Evolutionary conservation across 345 rosid genomes (phyloP), one percentile per base, ranked within the genome.

Genomic region (Eucalyptus curtisii): DNA sequence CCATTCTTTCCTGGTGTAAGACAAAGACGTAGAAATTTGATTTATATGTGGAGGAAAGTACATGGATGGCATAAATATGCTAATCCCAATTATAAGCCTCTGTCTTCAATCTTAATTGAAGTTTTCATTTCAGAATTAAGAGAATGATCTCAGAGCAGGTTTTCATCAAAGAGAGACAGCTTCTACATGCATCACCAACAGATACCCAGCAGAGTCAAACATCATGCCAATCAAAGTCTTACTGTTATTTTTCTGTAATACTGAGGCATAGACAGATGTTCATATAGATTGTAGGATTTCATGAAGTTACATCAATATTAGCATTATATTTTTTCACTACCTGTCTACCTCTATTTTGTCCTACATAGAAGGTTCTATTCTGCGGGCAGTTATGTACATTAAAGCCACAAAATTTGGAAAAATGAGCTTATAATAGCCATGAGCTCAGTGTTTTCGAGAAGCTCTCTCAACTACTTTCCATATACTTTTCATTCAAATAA

Each of bases 1-100:
- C 90, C 66, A 48, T 89, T 85, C 68, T 88, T 91, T 48, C 91
- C 95, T 94, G 90, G 68, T 76, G 64, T 42, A 87, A 49, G 17
- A 87, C 6, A n/a, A 14, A 48, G 76, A 53, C 10, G 7, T 50
- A 17, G 44, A 57, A n/a, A 48, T 17, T 64, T 42, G 19, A 71
- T 76, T 19, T 37, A 76, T 76, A 10, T 37, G 47, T 76, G 42
- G 45, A 40, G 82, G 45, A 49, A 86, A 86, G 71, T 45, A 59
- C 19, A 53, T 44, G 50, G 31, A 33, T 86, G 30, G 81, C 80
- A 76, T 40, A 80, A 86, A 81, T 76, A 37, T 76, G 82, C 47
- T 76, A 76, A 76, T 76, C 47, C 47, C 82, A 20, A 6, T 37
- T 76, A 76, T 76, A 76, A 10, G 30, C 47, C 82, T 40, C 40